These are phyloP conservation scores for Pestalotiopsis sp. DNA, from an alignment of 2,329 filamentous ascomycete genomes.

Conservation along the genomic window DNA sequence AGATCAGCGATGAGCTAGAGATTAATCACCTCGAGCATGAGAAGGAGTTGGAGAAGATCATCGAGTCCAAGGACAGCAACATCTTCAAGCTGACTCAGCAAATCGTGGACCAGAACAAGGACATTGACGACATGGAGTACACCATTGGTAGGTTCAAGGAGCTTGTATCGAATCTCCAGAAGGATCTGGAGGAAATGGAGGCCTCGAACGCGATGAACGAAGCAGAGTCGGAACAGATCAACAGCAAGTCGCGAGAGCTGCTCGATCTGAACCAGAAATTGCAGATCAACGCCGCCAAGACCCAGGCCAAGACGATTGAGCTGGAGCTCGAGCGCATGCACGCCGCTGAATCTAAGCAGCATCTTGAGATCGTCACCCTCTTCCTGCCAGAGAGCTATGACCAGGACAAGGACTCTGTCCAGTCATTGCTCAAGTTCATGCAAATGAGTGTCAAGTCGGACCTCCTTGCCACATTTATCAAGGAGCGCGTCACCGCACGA, in stretches of 20 bases:
- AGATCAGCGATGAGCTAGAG: constrained; percentile 93
- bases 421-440: constrained; percentile 85
- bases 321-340: constrained; percentile 84
- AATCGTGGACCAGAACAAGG: constrained; percentile 73
- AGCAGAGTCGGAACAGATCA: constrained; percentile 87
- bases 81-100: constrained; percentile 80
- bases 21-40: constrained; percentile 90
- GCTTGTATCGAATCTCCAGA: constrained; percentile 81
- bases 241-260: constrained; percentile 86
- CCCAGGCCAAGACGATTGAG: constrained; percentile 92
- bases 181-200: constrained; percentile 86
- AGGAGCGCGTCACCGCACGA: constrained; percentile 72
- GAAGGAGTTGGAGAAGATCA: constrained; percentile 90
- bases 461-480: constrained; percentile 75
- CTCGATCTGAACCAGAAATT: constrained; percentile 96
- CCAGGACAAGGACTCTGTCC: constrained; percentile 79
- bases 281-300: constrained; percentile 84
- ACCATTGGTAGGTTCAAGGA: constrained; percentile 87
- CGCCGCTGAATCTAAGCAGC: constrained; percentile 84
- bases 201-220: constrained; percentile 92
- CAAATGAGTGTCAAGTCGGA: constrained; percentile 85
- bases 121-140: constrained; percentile 85
- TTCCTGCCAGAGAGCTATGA: constrained; percentile 87
- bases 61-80: constrained; percentile 83
- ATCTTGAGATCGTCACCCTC: constrained; percentile 83